Evolutionary conservation across 306 rosid species (phyloP).

Genomic region (Trifolium fragiferum): DNA sequence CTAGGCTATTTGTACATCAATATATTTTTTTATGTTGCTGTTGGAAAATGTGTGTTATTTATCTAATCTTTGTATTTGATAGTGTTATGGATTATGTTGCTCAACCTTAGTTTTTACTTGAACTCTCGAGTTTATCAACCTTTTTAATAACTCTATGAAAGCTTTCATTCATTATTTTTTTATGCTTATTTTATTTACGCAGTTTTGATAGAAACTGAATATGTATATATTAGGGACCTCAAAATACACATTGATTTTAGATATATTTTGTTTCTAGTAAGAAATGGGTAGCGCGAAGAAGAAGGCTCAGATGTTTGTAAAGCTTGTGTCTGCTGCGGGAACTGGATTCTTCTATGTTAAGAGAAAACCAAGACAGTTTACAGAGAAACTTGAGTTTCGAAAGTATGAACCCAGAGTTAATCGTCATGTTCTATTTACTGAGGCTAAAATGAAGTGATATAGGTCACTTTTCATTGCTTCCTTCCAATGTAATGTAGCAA

Average conservation of each 20-base stretch:
- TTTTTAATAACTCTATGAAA: background rate
- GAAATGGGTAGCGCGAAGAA: constrained; percentile 90
- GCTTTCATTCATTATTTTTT: background rate
- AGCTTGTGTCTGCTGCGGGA: constrained; percentile 90
- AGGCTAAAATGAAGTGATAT: constrained; percentile 93
- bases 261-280: constrained; percentile 36
- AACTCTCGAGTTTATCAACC: background rate
- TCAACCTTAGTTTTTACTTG: background rate
- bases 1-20: too few relatives aligned
- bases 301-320: constrained; percentile 81
- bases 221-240: background rate
- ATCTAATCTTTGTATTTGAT: background rate
- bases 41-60: too few relatives aligned
- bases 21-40: too few relatives aligned
- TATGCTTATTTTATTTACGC: background rate
- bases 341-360: constrained; percentile 96
- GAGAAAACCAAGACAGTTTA: constrained; percentile 80
- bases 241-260: constrained; percentile 1
- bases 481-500: constrained; percentile 8
- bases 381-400: constrained; percentile 86
- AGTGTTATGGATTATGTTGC: background rate
- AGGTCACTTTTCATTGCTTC: constrained; percentile 13
- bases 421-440: constrained; percentile 89
- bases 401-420: constrained; percentile 88
- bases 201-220: background rate